These are phyloP conservation scores for Fusarium sp. DNA, from an alignment of 2,329 filamentous ascomycete species.

Conservation along the genomic window DNA sequence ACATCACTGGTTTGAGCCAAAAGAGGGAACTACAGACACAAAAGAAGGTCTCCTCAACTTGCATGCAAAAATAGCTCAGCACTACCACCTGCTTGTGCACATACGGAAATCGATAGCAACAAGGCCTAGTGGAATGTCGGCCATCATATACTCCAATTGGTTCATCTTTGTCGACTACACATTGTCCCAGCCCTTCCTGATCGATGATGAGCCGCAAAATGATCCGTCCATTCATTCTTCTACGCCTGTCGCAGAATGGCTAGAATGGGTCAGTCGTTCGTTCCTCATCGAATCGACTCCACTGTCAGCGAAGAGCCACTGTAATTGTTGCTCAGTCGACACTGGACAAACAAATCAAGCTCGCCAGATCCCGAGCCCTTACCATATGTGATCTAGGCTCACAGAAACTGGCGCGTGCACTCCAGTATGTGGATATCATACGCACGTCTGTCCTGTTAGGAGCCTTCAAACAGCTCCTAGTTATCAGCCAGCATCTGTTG, in stretches of 20 bases:
- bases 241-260: conserved; percentile 26
- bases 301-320: conserved; percentile 33
- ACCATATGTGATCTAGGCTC: conserved; percentile 40
- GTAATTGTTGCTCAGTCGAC: conserved; percentile 43
- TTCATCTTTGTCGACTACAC: conserved; percentile 19
- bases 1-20: conserved; percentile 28
- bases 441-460: conserved; percentile 39
- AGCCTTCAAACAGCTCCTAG: conserved; percentile 37
- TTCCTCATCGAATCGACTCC: conserved; percentile 26
- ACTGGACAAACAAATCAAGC: conserved; percentile 23
- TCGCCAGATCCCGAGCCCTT: conserved; percentile 42
- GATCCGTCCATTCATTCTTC: conserved; percentile 24
- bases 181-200: conserved; percentile 1
- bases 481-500: conserved; percentile 42
- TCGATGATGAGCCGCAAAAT: conserved; percentile 40
- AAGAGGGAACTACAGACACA: conserved; percentile 30
- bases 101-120: conserved; percentile 34
- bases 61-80: conserved; percentile 42
- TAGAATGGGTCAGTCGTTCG: conserved; percentile 32
- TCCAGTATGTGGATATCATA: conserved; percentile 38
- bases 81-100: conserved; percentile 11
- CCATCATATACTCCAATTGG: conserved; percentile 40
- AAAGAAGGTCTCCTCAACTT: conserved; percentile 26
- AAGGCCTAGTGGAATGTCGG: conserved; percentile 39
- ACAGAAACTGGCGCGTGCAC: conserved; percentile 38